Conservation (phyloP, 2,329 filamentous ascomycete genomes). For the Penicillium occitanis region DNA sequence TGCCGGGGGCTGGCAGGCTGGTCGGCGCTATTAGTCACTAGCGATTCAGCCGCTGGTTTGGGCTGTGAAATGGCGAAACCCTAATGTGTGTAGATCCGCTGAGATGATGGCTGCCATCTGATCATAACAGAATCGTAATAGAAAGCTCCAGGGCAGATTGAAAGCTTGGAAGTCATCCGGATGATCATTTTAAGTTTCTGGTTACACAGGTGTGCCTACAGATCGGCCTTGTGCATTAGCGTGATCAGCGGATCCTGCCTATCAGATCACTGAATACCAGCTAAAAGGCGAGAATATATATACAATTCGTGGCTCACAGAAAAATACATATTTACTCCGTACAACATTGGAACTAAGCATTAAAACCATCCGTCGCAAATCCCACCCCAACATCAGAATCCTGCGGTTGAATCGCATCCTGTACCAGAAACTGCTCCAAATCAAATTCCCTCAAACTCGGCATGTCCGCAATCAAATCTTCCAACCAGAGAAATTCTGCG, state of each 20-base stretch:
- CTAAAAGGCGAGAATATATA: not conserved
- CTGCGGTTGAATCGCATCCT: constrained; percentile 31
- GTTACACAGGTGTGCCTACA: not conserved
- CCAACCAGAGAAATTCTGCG: constrained; percentile 45
- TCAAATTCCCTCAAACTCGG: constrained; percentile 48
- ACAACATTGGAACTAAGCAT: not conserved
- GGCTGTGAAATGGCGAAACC: not conserved
- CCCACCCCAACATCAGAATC: not conserved
- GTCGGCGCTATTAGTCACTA: not conserved
- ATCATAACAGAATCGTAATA: not conserved
- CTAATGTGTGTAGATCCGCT: not conserved
- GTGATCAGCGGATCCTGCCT: not conserved
- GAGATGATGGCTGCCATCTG: not conserved
- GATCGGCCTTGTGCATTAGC: not conserved
- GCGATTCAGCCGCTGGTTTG: not conserved
- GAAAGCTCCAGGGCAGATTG: not conserved
- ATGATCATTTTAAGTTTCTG: not conserved
- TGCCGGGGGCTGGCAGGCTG: not conserved
- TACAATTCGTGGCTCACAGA: not conserved
- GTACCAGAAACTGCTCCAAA: constrained; percentile 44
- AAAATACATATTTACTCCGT: not conserved
- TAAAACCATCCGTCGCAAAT: not conserved
- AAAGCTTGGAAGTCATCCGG: not conserved
- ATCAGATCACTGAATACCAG: not conserved
- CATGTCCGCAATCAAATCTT: constrained; percentile 47